These are phyloP conservation scores for Rubia balearica DNA, from an alignment of 305 asterid genomes.

Conservation along the genomic window DNA sequence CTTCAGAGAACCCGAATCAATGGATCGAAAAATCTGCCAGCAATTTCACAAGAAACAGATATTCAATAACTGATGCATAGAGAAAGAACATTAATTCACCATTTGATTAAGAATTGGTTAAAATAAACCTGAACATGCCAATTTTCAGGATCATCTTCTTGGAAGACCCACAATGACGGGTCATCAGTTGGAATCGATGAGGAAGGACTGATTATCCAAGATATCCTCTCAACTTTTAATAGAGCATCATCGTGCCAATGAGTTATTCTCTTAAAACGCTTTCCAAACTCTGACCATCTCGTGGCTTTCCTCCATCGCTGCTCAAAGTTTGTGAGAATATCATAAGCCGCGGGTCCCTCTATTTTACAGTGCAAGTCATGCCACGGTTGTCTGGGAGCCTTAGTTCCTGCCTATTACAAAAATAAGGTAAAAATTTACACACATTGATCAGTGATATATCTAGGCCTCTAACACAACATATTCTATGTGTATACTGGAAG, in stretches of 20 bases:
- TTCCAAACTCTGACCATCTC: constrained; percentile 67
- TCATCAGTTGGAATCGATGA: constrained; percentile 48
- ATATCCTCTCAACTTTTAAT: constrained; percentile 65
- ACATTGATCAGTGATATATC: not conserved
- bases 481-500: not conserved
- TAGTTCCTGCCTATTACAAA: constrained; percentile 57
- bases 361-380: constrained; percentile 88
- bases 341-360: constrained; percentile 94
- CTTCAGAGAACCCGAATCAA: constrained; percentile 89
- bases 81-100: not conserved
- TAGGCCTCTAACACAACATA: not conserved
- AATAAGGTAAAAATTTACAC: constrained; percentile 6
- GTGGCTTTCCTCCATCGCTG: constrained; percentile 88
- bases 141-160: constrained; percentile 64
- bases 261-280: constrained; percentile 50
- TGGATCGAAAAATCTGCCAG: constrained; percentile 79
- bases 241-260: constrained; percentile 87
- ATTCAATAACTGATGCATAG: constrained; percentile 11
- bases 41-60: constrained; percentile 11
- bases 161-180: constrained; percentile 49
- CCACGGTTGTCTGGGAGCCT: constrained; percentile 93
- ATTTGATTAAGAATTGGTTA: constrained; percentile 7
- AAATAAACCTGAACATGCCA: constrained; percentile 83
- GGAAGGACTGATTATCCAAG: constrained; percentile 76
- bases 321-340: constrained; percentile 84